Base-by-base conservation (phyloP, 495 filamentous ascomycete genomes). In the Podospora pseudocomata region DNA sequence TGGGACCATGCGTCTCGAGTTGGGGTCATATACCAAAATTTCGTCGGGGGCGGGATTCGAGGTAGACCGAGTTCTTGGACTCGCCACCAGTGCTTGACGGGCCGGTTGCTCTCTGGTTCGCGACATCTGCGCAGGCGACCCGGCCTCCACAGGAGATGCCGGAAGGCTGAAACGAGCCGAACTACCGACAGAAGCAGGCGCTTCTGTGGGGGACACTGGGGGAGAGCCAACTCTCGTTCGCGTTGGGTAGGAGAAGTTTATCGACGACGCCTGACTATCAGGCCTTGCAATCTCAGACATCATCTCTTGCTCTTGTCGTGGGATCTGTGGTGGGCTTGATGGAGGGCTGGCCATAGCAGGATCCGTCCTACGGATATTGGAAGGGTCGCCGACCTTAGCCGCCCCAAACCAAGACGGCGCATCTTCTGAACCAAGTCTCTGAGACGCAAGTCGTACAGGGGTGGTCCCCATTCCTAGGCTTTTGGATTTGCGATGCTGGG, bases 201-300 rank as follows among this genome's bases (percentile, higher is more conserved):
- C 30, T 11, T 74, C 72, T 6, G 56, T 39, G 2, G 69, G 68
- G 11, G 69, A 62, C 65, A 65, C 70, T 3, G 81, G 77, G 34
- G 76, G 74, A 9, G 81, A 81, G n/a, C 76, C 72, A 28, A 75
- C 67, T 28, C 72, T 75, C 49, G 65, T 44, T 27, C 77, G 60
- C 2, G 71, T 88, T 3, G 93, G 93, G 54, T 93, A 92, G 6
- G 93, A 97, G 73, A 95, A 96, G 78, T 97, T 96, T 71, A 94
- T 82, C 3, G 91, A 93, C 56, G 80, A 82, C 16, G 81, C 86
- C 71, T 86, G 82, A 73, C 88, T 92, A 19, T 79, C 82, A 13
- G 90, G 83, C 65, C 87, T 79, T 11, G 32, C 62, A 4, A 28
- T 67, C 11, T 75, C 74, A 15, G 54, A 3, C 13, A 26, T 32